Base-by-base conservation (phyloP, 2,329 filamentous ascomycete species). In the Diaporthe caulivora region DNA sequence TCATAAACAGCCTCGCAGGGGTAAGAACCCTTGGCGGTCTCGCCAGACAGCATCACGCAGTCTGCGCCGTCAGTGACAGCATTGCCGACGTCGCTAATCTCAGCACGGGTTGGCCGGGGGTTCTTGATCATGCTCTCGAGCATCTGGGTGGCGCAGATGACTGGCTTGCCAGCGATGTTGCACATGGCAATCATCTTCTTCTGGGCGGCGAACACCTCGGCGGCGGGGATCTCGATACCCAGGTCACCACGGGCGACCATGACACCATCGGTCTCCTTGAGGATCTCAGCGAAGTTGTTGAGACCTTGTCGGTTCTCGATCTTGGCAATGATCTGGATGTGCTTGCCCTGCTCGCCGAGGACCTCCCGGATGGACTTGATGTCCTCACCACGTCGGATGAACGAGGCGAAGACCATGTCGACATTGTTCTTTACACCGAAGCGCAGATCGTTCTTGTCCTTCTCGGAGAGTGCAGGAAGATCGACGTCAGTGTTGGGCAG, bases 111-210 rank as follows among this genome's bases (percentile, higher is more conserved):
- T 68, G 97, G 97, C 76, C 97, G 94, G 78, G 97, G 97, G 90
- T 99, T 99, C 91, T 98, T 98, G 86, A 98, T 99, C 97, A 99
- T 99, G 77, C 95, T 98, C 91, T 99, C 97, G 79, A 99, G 91
- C 97, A 99, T 99, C 89, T 99, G 97, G 53, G 97, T 99, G 75
- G 97, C 97, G 86, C 96, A 98, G 84, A 99, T 98, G 84, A 96
- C 95, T 78, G 97, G 97, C 91, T 99, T 99, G 86, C 97, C 97
- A 79, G 95, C 95, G 82, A 98, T 92, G 90, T 99, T 99, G 92
- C 97, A 99, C 92, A 98, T 98, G 86, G 97, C 95, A 86, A 99
- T 99, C 91, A 99, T 95, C 94, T 99, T 99, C 93, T 99, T 99
- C 90, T 99, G 97, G 72, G 97, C 97, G 79, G 97, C 95, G 86